These are phyloP conservation scores for Solanum ossicruentum DNA, from an alignment of 257 asterid species.

Conservation along the genomic window DNA sequence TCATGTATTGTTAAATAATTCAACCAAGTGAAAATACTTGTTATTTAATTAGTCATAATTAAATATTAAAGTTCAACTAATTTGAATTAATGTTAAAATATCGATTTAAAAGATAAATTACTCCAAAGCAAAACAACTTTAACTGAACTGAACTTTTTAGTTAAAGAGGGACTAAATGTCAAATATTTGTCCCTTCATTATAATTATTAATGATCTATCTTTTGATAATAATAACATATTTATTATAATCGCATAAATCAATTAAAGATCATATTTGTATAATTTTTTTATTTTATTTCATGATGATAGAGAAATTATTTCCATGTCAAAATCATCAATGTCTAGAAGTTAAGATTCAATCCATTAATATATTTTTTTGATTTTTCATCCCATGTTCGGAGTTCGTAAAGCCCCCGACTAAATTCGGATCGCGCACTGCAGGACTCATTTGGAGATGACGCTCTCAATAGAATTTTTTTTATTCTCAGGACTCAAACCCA, in stretches of 20 bases:
- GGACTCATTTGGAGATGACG: rapidly evolving
- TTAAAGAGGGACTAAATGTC: neutral
- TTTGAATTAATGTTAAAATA: neutral
- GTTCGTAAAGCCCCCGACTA: too few species aligned
- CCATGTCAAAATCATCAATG: too few species aligned
- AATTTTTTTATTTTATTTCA: too few species aligned
- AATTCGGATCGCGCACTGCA: too few species aligned
- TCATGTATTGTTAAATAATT: neutral
- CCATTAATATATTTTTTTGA: too few species aligned
- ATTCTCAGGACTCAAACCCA: rapidly evolving
- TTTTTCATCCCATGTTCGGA: rapidly evolving
- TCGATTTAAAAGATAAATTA: neutral
- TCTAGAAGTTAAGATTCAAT: too few species aligned
- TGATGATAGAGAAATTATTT: too few species aligned
- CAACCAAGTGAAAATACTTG: too few species aligned
- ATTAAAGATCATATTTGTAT: too few species aligned
- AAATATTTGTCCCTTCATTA: neutral
- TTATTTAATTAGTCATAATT: too few species aligned
- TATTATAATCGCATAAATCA: neutral
- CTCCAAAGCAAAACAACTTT: neutral
- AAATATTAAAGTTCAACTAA: neutral
- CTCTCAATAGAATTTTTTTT: too few species aligned
- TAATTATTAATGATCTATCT: neutral
- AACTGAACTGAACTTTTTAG: neutral
- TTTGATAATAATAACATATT: neutral